Conservation (phyloP, 495 filamentous ascomycete genomes). For the Cercophora newfieldiana region DNA sequence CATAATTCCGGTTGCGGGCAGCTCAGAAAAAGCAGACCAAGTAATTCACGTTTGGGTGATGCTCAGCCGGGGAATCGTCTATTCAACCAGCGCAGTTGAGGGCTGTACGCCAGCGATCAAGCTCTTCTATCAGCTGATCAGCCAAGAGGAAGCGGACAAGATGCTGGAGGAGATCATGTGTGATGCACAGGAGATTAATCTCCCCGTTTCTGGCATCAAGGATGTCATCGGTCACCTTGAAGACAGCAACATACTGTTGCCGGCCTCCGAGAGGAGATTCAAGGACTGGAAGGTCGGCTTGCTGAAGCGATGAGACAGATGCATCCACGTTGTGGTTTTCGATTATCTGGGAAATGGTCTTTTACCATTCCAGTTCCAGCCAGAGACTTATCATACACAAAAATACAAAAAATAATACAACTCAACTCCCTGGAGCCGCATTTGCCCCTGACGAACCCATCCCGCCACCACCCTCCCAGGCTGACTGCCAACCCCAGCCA, state of each 20-base stretch:
- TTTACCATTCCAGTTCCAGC: neutral
- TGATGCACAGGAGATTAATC: conserved; percentile 64
- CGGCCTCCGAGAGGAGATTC: conserved; percentile 55
- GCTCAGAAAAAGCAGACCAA: conserved; percentile 13
- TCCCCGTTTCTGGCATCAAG: conserved; percentile 53
- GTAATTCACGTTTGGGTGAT: conserved; percentile 65
- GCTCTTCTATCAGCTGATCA: conserved; percentile 58
- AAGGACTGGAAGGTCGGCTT: conserved; percentile 69
- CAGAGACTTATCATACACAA: neutral
- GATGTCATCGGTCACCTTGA: conserved; percentile 46
- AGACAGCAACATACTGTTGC: conserved; percentile 55
- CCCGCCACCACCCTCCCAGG: no score
- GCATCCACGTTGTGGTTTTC: neutral
- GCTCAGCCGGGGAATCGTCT: conserved; percentile 62
- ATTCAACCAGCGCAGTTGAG: conserved; percentile 45
- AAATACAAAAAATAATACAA: neutral
- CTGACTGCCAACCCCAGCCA: no score
- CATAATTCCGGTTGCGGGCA: conserved; percentile 38
- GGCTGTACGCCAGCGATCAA: conserved; percentile 58
- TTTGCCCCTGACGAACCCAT: no score
- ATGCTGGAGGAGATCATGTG: conserved; percentile 55
- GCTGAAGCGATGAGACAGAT: conserved; percentile 43
- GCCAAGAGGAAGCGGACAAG: conserved; percentile 47
- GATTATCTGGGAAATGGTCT: neutral
- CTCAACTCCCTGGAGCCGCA: neutral